Percentiles rank a stretch among this genome's conserved stretches.
These are phyloP conservation scores for Scenedesmus sp. DNA, from an alignment of 163 green algal genomes.

Conservation along the genomic window DNA sequence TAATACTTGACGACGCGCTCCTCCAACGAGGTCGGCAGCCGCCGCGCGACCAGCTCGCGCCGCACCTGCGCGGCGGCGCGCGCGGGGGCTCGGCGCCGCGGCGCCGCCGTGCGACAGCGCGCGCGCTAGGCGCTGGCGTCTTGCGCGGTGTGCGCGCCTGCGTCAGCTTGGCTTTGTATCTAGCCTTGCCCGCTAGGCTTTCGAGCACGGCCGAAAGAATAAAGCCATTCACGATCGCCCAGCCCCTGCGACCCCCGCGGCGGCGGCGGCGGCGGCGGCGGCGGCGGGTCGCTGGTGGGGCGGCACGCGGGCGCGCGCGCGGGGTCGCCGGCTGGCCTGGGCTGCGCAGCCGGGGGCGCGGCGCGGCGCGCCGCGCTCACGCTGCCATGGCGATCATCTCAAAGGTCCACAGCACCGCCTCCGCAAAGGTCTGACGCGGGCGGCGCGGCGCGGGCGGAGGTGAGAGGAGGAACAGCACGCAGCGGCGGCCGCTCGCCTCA, in stretches of 20 bases:
- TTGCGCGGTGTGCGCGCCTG: not conserved
- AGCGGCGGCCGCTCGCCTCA: too few species aligned
- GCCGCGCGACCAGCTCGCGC: slow-evolving; percentile 7
- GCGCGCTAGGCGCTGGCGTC: not conserved
- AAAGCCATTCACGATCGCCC: slow-evolving; percentile 32
- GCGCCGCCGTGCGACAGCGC: too few species aligned
- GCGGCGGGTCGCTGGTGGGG: too few species aligned
- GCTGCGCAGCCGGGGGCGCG: too few species aligned
- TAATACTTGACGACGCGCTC: slow-evolving; percentile 1
- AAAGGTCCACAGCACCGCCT: slow-evolving; percentile 6
- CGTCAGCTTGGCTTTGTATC: slow-evolving; percentile 25
- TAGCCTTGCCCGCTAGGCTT: slow-evolving; percentile 5
- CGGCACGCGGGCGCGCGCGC: too few species aligned
- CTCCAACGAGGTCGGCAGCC: not conserved
- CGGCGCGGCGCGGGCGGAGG: too few species aligned
- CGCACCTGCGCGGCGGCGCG: not conserved
- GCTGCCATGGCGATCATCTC: not conserved
- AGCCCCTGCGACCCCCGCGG: slow-evolving; percentile 39
- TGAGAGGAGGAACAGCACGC: too few species aligned
- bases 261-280: too few species aligned
- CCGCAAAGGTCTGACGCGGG: not conserved
- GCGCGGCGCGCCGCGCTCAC: too few species aligned
- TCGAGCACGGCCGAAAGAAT: slow-evolving; percentile 35
- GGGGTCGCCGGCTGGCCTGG: too few species aligned
- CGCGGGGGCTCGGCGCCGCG: too few species aligned